These are phyloP conservation scores for Plantago elongata DNA, from an alignment of 257 asterid genomes.

Conservation along the genomic window DNA sequence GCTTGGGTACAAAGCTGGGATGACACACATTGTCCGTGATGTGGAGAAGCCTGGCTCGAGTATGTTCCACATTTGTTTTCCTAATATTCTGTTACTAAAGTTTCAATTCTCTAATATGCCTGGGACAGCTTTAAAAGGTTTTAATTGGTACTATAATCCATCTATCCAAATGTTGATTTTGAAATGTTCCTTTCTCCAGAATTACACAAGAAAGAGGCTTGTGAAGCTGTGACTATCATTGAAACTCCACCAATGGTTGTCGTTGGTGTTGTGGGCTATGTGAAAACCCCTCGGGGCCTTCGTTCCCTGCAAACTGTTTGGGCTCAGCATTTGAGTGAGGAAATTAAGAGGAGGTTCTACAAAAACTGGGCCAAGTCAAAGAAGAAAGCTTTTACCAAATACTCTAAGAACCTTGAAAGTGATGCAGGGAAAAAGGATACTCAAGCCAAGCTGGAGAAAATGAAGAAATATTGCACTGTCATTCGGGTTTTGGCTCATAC, in stretches of 20 bases:
- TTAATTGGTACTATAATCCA: too few relatives aligned
- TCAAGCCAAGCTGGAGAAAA: conserved; percentile 55
- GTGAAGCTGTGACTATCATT: conserved; percentile 75
- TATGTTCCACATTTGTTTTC: conserved; percentile 22
- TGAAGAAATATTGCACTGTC: conserved; percentile 66
- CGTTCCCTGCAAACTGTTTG: conserved; percentile 67
- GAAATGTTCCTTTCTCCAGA: conserved; percentile 28
- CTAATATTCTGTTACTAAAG: too few relatives aligned
- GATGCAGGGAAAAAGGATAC: conserved; percentile 67
- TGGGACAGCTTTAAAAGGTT: too few relatives aligned
- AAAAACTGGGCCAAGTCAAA: conserved; percentile 74
- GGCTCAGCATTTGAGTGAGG: conserved; percentile 85
- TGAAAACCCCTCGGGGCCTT: conserved; percentile 74
- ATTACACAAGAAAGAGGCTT: conserved; percentile 81
- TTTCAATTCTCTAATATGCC: too few relatives aligned
- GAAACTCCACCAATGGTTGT: conserved; percentile 81
- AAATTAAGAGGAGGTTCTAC: conserved; percentile 69
- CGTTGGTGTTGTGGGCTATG: conserved; percentile 83
- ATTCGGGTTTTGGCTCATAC: conserved; percentile 77
- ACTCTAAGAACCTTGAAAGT: conserved; percentile 49
- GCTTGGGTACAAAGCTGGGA: conserved; percentile 82
- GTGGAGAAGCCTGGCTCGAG: conserved; percentile 93
- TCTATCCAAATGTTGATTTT: neutral
- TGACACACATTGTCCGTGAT: conserved; percentile 84
- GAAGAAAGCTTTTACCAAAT: conserved; percentile 68